phyloP scores from a whole-genome alignment of 768 basidiomycete genomes.

The Pleurotus salmoneostramineus region DNA sequence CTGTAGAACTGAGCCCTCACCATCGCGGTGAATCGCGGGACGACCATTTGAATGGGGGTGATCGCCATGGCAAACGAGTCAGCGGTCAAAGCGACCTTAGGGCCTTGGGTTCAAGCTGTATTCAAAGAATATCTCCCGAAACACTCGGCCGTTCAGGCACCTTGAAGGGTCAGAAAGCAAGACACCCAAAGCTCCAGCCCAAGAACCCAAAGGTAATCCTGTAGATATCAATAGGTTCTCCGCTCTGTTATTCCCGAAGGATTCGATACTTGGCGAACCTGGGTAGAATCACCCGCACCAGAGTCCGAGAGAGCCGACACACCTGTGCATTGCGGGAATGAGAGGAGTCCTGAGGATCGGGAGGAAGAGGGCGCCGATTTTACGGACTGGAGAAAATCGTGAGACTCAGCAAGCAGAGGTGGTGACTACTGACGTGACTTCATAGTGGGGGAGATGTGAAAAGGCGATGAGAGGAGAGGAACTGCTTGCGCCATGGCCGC shows the following conservation, averaged over 20 bases:
- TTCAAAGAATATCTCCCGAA: background rate
- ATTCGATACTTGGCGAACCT: background rate
- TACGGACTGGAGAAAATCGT: background rate
- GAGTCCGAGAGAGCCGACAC: slow-evolving; percentile 2
- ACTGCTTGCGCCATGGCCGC: background rate
- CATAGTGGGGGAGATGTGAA: background rate
- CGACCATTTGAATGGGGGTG: background rate
- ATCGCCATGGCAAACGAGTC: background rate
- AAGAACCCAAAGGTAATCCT: background rate
- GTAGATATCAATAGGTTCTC: background rate
- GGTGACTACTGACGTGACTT: background rate
- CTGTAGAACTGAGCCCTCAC: background rate
- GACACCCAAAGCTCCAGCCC: background rate
- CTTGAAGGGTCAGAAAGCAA: background rate
- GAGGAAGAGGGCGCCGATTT: background rate
- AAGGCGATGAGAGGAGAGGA: background rate
- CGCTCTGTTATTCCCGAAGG: background rate
- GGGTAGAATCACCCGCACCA: background rate
- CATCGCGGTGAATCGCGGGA: background rate
- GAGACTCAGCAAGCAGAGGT: background rate
- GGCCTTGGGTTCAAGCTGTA: background rate
- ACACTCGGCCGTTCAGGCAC: background rate
- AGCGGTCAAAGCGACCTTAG: background rate
- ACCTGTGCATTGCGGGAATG: background rate
- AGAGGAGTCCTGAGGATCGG: background rate